Evolutionary conservation across 2,329 filamentous ascomycete species (phyloP), one percentile per base, ranked within the genome.

Genomic region (Fusarium pseudonygamai): DNA sequence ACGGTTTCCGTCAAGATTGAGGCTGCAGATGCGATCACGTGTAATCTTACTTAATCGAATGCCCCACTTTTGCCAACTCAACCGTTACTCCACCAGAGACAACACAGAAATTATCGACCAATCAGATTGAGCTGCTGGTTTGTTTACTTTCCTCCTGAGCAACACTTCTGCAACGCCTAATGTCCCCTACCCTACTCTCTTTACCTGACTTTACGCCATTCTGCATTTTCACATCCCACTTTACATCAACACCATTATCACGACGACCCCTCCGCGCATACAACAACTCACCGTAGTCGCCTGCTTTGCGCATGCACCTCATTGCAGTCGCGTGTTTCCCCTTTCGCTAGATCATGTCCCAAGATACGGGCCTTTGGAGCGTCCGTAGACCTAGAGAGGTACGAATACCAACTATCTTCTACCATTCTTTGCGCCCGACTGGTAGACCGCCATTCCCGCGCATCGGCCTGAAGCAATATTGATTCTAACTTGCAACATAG

Each of bases 381-480:
- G 94, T 97, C 81, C 94, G 94, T 84, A 92, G 95, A 80, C 93
- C 93, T 77, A 91, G 96, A 88, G 95, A 98, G 89, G 95, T 97
- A 67, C 66, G 66, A 75, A 57, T 34, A 67, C 49, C 47, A 16
- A 36, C 30, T 63, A 58, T 47, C 45, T 50, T 34, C 49, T 60
- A 69, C 75, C 76, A 76, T 73, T 62, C 74, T 59, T 46, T 60
- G 69, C 60, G 64, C 69, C 45, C 14, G 32, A 40, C 47, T 72
- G 45, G 55, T 36, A 60, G 49, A 62, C 32, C n/a, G 42, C 37
- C 55, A 53, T 39, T 32, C 22, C 14, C 26, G 46, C 61, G 37
- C 55, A 53, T 53, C 37, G 30, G 18, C 37, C 40, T 49, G 22
- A n/a, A 24, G 22, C 49, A 52, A 55, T 13, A 26, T n/a, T 42